These are phyloP conservation scores for Gorgonomyces haynaldii DNA, from an alignment of 192 early-diverging fungal species.

Conservation along the genomic window DNA sequence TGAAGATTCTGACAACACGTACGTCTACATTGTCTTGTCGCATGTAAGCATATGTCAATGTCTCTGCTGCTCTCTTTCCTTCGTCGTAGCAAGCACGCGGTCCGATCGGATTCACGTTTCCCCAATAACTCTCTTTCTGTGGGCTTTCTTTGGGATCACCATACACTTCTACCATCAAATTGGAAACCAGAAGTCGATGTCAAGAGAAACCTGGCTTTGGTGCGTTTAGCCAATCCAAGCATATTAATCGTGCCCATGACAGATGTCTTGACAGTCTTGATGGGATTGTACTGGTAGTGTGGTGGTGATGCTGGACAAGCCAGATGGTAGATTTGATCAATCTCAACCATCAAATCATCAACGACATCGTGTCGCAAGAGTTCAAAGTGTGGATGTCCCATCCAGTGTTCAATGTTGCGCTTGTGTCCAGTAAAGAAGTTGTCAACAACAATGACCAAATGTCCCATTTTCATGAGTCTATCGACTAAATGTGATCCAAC, in stretches of 20 bases:
- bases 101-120: constrained; percentile 64
- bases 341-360: constrained; percentile 60
- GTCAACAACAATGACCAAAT: constrained; percentile 67
- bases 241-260: constrained; percentile 82
- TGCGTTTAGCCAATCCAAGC: constrained; percentile 70
- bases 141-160: constrained; percentile 79
- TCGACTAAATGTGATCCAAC: constrained; percentile 76
- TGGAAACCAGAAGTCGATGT: constrained; percentile 63
- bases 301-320: constrained; percentile 78
- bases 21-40: constrained; percentile 64
- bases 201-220: constrained; percentile 64
- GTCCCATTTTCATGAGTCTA: constrained; percentile 64
- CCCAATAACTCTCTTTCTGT: constrained; percentile 78
- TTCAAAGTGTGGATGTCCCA: constrained; percentile 73
- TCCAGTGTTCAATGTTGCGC: constrained; percentile 69
- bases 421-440: constrained; percentile 55
- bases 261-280: constrained; percentile 74
- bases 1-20: constrained; percentile 59
- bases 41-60: constrained; percentile 66
- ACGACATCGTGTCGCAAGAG: constrained; percentile 73
- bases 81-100: constrained; percentile 80
- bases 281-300: constrained; percentile 78
- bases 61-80: constrained; percentile 77
- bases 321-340: constrained; percentile 77
- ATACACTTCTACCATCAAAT: constrained; percentile 55